Conservation (phyloP, 495 filamentous ascomycete genomes). For the Tuber borchii region DNA sequence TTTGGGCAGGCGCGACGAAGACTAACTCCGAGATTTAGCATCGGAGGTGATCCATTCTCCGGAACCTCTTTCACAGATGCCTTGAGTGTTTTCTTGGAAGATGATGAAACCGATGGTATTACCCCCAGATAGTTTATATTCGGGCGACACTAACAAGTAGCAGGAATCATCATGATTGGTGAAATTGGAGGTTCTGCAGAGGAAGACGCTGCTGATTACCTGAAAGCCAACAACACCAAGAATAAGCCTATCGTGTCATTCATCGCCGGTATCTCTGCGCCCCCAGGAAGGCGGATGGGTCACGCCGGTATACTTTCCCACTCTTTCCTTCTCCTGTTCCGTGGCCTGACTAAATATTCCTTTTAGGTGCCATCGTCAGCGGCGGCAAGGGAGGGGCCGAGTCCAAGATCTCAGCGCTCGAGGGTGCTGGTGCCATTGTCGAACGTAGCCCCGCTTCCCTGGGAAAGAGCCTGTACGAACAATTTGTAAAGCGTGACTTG, state of each 20-base stretch:
- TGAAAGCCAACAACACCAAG: constrained; percentile 78
- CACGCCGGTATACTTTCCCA: constrained; percentile 62
- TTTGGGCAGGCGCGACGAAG: background rate
- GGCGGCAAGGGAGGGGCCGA: constrained; percentile 96
- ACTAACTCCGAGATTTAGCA: constrained; percentile 46
- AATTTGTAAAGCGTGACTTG: constrained; percentile 94
- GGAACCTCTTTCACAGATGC: constrained; percentile 99
- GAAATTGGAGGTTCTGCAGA: constrained; percentile 97
- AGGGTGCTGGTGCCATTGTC: constrained; percentile 88
- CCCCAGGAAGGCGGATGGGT: constrained; percentile 93
- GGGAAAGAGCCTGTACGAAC: constrained; percentile 83
- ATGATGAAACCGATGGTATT: constrained; percentile 84
- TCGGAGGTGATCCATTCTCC: constrained; percentile 97
- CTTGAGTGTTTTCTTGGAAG: constrained; percentile 90
- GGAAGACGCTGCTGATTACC: constrained; percentile 94
- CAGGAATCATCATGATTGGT: constrained; percentile 93
- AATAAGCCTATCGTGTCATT: constrained; percentile 97
- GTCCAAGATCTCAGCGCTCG: constrained; percentile 92
- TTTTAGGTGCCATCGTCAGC: constrained; percentile 75
- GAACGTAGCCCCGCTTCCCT: constrained; percentile 88
- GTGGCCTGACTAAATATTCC: constrained; percentile 17
- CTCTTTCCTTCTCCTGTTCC: background rate
- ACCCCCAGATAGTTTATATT: background rate
- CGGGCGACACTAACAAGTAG: constrained; percentile 4
- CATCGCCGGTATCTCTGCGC: constrained; percentile 96